Percentiles rank a stretch among this genome's conserved stretches.
Evolutionary conservation across 352 stramenopile genomes (phyloP).

Genomic region (Phytophthora nicotianae): DNA sequence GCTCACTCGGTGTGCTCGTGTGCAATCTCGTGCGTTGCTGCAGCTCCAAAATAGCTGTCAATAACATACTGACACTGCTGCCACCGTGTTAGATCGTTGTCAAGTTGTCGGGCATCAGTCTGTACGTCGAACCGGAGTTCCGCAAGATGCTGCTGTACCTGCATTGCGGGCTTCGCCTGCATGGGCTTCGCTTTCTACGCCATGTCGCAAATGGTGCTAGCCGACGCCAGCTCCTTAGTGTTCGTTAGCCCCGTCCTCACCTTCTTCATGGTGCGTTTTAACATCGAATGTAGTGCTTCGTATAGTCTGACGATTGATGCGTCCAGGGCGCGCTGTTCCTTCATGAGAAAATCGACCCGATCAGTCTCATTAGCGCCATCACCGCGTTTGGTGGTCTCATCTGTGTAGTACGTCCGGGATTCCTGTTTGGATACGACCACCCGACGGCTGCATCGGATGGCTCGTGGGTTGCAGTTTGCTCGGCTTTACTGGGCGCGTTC

Average conservation of each 20-base stretch:
- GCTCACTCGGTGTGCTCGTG: slow-evolving; percentile 48
- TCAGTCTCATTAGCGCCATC: slow-evolving; percentile 44
- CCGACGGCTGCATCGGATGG: slow-evolving; percentile 15
- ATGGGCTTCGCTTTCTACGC: slow-evolving; percentile 78
- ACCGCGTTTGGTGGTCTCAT: slow-evolving; percentile 48
- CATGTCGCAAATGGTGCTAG: slow-evolving; percentile 75
- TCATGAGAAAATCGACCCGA: slow-evolving; percentile 46
- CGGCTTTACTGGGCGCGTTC: slow-evolving; percentile 45
- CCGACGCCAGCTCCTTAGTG: slow-evolving; percentile 66
- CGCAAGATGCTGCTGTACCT: slow-evolving; percentile 57
- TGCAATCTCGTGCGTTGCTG: slow-evolving; percentile 56
- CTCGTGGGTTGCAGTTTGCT: slow-evolving; percentile 38
- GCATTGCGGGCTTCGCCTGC: slow-evolving; percentile 59
- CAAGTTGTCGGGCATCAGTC: slow-evolving; percentile 25
- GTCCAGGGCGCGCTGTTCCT: slow-evolving; percentile 44
- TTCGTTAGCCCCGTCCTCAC: slow-evolving; percentile 46
- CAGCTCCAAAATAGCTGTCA: neutral
- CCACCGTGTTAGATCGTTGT: slow-evolving; percentile 4
- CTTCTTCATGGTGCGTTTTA: slow-evolving; percentile 34
- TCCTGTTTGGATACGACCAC: slow-evolving; percentile 50
- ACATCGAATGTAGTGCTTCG: too few relatives aligned
- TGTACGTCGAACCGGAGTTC: slow-evolving; percentile 44
- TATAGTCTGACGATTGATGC: slow-evolving; percentile 12
- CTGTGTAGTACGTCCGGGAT: slow-evolving; percentile 50
- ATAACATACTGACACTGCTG: neutral